phyloP scores from a whole-genome alignment of 108 stramenopile species.

The Fistulifera pelliculosa region DNA sequence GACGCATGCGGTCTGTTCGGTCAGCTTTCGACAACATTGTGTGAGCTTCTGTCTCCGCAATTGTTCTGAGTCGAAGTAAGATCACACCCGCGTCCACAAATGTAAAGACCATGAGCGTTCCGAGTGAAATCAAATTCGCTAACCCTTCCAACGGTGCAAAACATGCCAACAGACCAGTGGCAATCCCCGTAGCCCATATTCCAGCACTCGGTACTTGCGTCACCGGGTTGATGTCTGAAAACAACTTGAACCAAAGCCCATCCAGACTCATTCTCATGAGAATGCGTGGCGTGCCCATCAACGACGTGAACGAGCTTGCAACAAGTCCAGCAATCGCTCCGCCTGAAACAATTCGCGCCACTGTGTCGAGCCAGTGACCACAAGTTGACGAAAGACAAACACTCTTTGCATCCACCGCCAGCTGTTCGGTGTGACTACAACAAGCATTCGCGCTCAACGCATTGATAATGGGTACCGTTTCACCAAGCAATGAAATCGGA shows the following conservation, averaged over 20 bases:
- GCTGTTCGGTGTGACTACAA: constrained; percentile 27
- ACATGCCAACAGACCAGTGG: constrained; percentile 37
- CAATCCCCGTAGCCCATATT: constrained; percentile 42
- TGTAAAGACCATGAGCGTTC: constrained; percentile 56
- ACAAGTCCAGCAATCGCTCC: constrained; percentile 45
- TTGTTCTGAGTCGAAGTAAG: constrained; percentile 22
- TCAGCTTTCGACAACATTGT: no score
- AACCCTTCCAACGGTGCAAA: constrained; percentile 45
- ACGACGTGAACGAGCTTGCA: constrained; percentile 33
- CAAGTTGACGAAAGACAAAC: neutral
- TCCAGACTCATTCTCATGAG: constrained; percentile 79
- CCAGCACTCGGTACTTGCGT: constrained; percentile 35
- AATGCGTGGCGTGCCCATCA: constrained; percentile 31
- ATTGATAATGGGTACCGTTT: constrained; percentile 37
- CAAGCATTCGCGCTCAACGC: constrained; percentile 44
- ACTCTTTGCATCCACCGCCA: constrained; percentile 4
- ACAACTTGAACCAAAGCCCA: constrained; percentile 72
- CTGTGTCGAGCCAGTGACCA: neutral
- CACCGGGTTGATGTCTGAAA: constrained; percentile 54
- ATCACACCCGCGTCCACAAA: constrained; percentile 58
- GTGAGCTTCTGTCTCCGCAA: no score
- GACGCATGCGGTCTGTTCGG: no score
- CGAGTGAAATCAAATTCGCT: constrained; percentile 46
- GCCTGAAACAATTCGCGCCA: constrained; percentile 26
- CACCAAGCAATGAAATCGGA: constrained; percentile 39